phyloP scores from a whole-genome alignment of 2,329 filamentous ascomycete species.

The Trematosphaeria pertusa region DNA sequence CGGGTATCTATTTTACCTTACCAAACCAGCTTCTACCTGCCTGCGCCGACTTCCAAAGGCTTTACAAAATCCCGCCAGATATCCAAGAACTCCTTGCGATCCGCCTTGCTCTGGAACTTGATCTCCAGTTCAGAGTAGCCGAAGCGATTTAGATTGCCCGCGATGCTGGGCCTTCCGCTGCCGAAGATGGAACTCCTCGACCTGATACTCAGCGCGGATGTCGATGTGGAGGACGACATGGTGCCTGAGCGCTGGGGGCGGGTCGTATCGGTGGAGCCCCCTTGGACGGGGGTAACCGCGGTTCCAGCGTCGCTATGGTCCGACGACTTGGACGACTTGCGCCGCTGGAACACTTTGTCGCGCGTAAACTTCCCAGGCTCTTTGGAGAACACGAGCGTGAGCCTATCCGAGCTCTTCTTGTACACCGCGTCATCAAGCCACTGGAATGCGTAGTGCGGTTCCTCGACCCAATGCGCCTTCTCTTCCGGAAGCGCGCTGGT shows the following conservation, averaged over 20 bases:
- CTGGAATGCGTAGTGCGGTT: conserved; percentile 41
- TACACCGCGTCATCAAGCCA: conserved; percentile 33
- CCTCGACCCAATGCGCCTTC: conserved; percentile 43
- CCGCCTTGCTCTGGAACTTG: conserved; percentile 33
- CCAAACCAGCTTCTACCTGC: too few relatives aligned
- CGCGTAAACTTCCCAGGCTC: conserved; percentile 33
- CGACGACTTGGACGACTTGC: conserved; percentile 23
- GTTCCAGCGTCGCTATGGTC: background rate
- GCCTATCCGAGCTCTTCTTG: conserved; percentile 29
- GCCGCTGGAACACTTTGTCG: conserved; percentile 33
- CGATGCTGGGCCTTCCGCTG: conserved; percentile 7
- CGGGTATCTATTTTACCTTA: too few relatives aligned
- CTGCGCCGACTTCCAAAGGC: too few relatives aligned
- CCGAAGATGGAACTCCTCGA: conserved; percentile 20
- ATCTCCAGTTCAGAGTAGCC: conserved; percentile 38
- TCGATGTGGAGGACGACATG: conserved; percentile 20
- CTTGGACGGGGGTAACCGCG: background rate
- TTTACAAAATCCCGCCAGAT: conserved; percentile 36
- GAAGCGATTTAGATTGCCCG: conserved; percentile 31
- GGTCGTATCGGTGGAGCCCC: conserved; percentile 19
- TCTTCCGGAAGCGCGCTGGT: conserved; percentile 35
- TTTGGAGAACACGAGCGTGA: conserved; percentile 37
- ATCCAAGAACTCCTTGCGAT: conserved; percentile 34
- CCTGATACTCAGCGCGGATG: conserved; percentile 14
- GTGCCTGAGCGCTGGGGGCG: conserved; percentile 17